phyloP scores from a whole-genome alignment of 768 basidiomycete species.

The Trametes elegans region DNA sequence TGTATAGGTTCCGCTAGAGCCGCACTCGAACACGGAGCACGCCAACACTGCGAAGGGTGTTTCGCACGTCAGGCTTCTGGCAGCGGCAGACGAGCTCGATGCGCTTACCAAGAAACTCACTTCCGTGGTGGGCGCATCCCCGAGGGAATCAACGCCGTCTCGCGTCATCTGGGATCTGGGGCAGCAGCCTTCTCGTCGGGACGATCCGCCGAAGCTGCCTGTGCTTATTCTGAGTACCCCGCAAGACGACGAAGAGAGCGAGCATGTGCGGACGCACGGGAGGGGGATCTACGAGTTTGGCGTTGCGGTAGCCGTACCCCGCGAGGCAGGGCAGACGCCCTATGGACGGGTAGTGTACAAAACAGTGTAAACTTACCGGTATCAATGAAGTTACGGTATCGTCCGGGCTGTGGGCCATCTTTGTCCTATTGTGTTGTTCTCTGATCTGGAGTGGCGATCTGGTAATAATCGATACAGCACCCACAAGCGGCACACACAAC shows the following conservation, averaged over 20 bases:
- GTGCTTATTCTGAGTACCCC: slow-evolving; percentile 40
- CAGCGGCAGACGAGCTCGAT: slow-evolving; percentile 29
- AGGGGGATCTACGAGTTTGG: slow-evolving; percentile 54
- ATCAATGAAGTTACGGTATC: no score
- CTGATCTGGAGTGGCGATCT: no score
- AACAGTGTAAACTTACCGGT: no score
- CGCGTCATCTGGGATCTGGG: slow-evolving; percentile 45
- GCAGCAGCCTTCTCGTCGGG: slow-evolving; percentile 21
- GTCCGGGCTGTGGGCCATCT: no score
- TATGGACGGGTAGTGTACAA: slow-evolving; percentile 51
- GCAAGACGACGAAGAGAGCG: slow-evolving; percentile 34
- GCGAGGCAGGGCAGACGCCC: slow-evolving; percentile 41
- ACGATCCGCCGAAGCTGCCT: slow-evolving; percentile 15
- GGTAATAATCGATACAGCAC: no score
- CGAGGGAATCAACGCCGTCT: slow-evolving; percentile 27
- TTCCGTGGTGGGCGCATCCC: slow-evolving; percentile 45
- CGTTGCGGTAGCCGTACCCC: slow-evolving; percentile 37
- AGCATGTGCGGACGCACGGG: slow-evolving; percentile 30
- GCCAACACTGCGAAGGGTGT: slow-evolving; percentile 49
- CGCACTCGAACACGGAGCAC: slow-evolving; percentile 47
- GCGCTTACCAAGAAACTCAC: slow-evolving; percentile 39
- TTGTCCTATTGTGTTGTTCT: no score
- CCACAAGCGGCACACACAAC: no score
- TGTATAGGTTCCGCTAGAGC: slow-evolving; percentile 48
- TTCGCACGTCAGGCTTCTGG: slow-evolving; percentile 47